phyloP scores from a whole-genome alignment of 441 rosid species.

The Aquilaria agallochum region DNA sequence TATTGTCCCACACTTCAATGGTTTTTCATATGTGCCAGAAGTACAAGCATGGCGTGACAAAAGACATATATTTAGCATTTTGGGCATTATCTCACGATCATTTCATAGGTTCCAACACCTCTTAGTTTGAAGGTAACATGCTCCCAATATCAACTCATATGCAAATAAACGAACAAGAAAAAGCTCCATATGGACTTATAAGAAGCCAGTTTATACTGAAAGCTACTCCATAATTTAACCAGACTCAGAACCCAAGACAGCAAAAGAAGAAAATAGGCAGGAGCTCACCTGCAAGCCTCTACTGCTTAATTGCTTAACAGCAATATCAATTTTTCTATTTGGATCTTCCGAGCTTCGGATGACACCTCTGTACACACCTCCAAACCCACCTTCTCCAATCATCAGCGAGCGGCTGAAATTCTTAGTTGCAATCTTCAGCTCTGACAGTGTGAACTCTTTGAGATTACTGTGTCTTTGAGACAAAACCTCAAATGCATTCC shows the following conservation, averaged over 20 bases:
- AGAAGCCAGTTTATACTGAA: neutral
- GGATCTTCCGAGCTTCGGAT: conserved; percentile 45
- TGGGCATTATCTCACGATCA: too few relatives aligned
- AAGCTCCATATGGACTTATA: neutral
- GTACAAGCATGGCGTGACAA: too few relatives aligned
- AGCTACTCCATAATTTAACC: neutral
- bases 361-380: conserved; percentile 52
- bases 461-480: conserved; percentile 69
- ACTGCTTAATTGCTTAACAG: conserved; percentile 82
- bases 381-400: conserved; percentile 79
- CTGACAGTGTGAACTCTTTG: conserved; percentile 44
- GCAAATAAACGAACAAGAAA: too few relatives aligned
- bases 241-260: neutral
- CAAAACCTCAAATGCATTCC: conserved; percentile 57
- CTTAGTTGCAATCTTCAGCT: conserved; percentile 58
- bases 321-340: conserved; percentile 61
- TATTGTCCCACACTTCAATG: too few relatives aligned
- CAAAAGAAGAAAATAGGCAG: neutral
- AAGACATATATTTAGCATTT: too few relatives aligned
- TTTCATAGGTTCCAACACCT: too few relatives aligned
- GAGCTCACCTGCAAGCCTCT: conserved; percentile 75
- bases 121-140: too few relatives aligned
- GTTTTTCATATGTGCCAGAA: too few relatives aligned
- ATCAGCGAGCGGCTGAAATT: conserved; percentile 62
- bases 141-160: too few relatives aligned